Percentiles rank a stretch among this genome's conserved stretches.
These are phyloP conservation scores for Amanita inopinata DNA, from an alignment of 768 basidiomycete species.

Conservation along the genomic window DNA sequence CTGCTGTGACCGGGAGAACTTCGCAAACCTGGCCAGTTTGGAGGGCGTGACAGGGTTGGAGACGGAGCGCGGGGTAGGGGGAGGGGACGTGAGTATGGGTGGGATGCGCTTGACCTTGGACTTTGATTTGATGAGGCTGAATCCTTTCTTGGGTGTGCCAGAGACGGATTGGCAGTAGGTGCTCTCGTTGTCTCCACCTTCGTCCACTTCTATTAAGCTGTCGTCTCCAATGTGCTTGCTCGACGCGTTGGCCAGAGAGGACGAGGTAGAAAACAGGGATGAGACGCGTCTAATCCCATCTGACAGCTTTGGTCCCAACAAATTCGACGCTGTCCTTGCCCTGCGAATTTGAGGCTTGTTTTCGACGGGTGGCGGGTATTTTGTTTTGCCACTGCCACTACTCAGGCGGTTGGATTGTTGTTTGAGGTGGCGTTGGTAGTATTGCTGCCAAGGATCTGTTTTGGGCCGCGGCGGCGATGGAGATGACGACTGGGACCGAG, in stretches of 20 bases:
- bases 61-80: neutral
- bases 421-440: slow-evolving; percentile 3
- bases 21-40: neutral
- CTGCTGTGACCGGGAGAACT: too few species aligned
- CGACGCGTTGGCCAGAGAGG: neutral
- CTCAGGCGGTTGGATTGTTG: slow-evolving; percentile 3
- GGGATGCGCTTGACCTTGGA: too few species aligned
- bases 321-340: neutral
- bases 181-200: neutral
- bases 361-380: slow-evolving; percentile 8
- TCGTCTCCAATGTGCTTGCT: neutral
- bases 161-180: too few species aligned
- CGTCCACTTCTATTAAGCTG: neutral
- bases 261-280: slow-evolving; percentile 2
- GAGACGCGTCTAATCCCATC: slow-evolving; percentile 5
- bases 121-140: too few species aligned
- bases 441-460: slow-evolving; percentile 1
- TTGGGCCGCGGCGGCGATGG: neutral
- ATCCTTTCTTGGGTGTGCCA: too few species aligned
- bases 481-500: neutral
- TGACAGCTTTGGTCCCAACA: too few species aligned
- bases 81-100: too few species aligned
- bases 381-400: neutral
- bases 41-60: neutral
- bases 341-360: slow-evolving; percentile 4